Conservation (phyloP, 352 stramenopile species). For the Aphanomyces cochlioides region DNA sequence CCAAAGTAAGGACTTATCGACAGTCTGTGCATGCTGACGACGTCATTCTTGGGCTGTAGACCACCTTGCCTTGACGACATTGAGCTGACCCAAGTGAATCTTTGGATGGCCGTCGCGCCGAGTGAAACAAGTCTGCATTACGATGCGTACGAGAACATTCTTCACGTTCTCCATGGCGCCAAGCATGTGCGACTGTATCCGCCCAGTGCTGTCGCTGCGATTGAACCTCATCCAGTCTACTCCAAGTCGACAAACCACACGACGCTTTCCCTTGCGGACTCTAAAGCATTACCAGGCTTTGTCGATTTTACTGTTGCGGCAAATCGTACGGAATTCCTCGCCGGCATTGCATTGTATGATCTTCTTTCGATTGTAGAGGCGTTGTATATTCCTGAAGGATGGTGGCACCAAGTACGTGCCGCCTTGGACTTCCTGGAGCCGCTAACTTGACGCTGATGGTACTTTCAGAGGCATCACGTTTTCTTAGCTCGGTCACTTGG, state of each 20-base stretch:
- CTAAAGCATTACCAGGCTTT: background rate
- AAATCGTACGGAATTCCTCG: background rate
- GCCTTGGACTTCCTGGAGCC: background rate
- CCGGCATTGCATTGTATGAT: background rate
- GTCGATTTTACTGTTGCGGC: background rate
- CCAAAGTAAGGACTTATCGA: constrained; percentile 28
- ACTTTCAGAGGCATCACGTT: too few relatives aligned
- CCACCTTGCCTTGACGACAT: constrained; percentile 40
- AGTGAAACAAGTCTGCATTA: constrained; percentile 73
- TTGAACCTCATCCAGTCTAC: constrained; percentile 63
- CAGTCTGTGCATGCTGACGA: background rate
- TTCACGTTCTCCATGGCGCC: constrained; percentile 63
- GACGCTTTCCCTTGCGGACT: constrained; percentile 43
- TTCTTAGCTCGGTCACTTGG: background rate
- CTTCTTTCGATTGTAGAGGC: constrained; percentile 37
- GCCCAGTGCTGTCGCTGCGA: constrained; percentile 46
- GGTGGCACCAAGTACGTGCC: constrained; percentile 62
- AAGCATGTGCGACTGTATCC: constrained; percentile 72
- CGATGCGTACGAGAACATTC: constrained; percentile 75
- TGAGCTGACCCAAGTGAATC: constrained; percentile 71
- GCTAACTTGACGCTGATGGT: background rate
- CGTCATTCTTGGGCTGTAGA: constrained; percentile 33
- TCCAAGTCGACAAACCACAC: constrained; percentile 79
- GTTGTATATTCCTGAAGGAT: constrained; percentile 76
- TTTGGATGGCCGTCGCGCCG: constrained; percentile 68